Percentiles rank a stretch among this genome's conserved stretches.
Evolutionary conservation across 495 filamentous ascomycete genomes (phyloP).

Genomic region (Amniculicola lignicola): DNA sequence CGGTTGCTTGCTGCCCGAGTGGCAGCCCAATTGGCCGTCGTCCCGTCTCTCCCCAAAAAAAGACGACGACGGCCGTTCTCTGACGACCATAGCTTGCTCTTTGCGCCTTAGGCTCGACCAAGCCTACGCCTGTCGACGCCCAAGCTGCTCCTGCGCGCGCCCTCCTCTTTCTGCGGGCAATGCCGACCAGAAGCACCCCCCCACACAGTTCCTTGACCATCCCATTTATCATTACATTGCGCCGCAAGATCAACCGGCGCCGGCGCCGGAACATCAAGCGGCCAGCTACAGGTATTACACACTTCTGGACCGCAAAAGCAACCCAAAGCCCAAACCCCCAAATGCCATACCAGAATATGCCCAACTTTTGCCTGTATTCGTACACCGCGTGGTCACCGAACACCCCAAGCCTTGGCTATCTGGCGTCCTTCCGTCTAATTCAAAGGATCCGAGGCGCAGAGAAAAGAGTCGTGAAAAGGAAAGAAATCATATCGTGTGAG

Average conservation of each 20-base stretch:
- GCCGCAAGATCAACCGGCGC: conserved; percentile 2
- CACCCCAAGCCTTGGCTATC: neutral
- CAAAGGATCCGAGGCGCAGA: neutral
- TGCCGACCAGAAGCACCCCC: neutral
- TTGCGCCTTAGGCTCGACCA: neutral
- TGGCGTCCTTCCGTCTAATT: neutral
- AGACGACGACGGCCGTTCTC: neutral
- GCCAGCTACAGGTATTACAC: neutral
- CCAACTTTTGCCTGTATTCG: conserved; percentile 7
- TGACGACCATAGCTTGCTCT: neutral
- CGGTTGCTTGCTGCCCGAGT: neutral
- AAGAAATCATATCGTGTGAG: neutral
- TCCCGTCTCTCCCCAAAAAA: neutral
- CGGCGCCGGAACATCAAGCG: conserved; percentile 18
- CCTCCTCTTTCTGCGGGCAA: neutral
- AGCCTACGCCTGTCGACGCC: neutral
- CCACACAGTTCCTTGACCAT: neutral
- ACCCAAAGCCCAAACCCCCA: neutral
- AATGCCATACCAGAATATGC: conserved; percentile 1
- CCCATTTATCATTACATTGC: conserved; percentile 18
- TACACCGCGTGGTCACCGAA: neutral
- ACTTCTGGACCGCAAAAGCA: conserved; percentile 21
- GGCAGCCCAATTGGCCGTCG: neutral
- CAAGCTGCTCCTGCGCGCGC: neutral
- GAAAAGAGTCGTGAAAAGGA: neutral